Evolutionary conservation across 129 eudicot species (phyloP).

Genomic region (Arctium lappa): DNA sequence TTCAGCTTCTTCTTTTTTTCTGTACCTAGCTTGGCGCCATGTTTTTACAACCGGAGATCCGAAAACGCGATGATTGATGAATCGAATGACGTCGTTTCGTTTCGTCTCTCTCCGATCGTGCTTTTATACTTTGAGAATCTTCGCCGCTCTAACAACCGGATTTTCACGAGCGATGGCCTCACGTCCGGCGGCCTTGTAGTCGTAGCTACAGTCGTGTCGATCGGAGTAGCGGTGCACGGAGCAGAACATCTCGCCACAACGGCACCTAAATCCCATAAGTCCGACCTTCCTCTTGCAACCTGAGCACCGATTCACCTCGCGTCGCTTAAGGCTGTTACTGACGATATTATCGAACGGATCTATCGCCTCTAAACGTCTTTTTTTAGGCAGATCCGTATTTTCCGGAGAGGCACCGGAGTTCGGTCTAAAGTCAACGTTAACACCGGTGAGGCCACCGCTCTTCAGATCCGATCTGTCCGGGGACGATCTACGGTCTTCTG

Average conservation of each 20-base stretch:
- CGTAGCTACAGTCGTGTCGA: conserved; percentile 82
- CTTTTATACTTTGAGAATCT: conserved; percentile 60
- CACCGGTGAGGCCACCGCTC: not conserved
- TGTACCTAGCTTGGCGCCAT: conserved; percentile 25
- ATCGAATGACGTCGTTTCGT: not conserved
- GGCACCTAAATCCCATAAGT: conserved; percentile 62
- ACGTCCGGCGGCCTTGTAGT: conserved; percentile 85
- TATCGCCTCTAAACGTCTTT: conserved; percentile 21
- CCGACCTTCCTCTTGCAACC: conserved; percentile 65
- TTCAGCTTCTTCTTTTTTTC: not conserved
- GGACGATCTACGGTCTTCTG: conserved; percentile 28
- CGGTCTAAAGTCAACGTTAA: conserved; percentile 27
- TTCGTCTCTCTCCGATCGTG: not conserved
- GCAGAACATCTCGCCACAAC: conserved; percentile 70
- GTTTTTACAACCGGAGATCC: conserved; percentile 23
- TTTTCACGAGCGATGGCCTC: conserved; percentile 85
- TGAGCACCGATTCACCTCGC: conserved; percentile 61
- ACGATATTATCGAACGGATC: conserved; percentile 1
- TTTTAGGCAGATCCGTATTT: conserved; percentile 16
- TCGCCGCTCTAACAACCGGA: conserved; percentile 82
- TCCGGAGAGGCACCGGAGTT: conserved; percentile 31
- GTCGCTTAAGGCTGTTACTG: conserved; percentile 17
- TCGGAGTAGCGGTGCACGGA: conserved; percentile 83
- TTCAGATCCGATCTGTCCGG: conserved; percentile 38
- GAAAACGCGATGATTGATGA: conserved; percentile 11